Conservation (phyloP, 2,329 filamentous ascomycete genomes). For the Diaporthe eres region DNA sequence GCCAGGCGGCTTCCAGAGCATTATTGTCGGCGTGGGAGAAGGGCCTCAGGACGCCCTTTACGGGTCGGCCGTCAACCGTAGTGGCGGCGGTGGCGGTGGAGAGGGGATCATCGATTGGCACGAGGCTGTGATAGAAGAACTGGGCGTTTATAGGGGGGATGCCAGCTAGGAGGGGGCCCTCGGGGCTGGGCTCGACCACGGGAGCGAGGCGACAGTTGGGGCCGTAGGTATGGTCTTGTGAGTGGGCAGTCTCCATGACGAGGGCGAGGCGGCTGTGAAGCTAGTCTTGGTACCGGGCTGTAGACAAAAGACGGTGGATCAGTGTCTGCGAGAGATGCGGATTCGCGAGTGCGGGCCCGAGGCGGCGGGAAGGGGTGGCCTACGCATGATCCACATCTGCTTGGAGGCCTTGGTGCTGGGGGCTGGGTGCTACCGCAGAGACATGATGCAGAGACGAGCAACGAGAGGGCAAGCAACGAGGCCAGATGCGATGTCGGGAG, state of each 20-base stretch:
- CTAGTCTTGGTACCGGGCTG: not conserved
- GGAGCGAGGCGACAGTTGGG: constrained; percentile 70
- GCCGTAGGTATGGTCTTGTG: constrained; percentile 68
- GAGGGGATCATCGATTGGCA: constrained; percentile 91
- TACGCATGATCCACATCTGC: constrained; percentile 12
- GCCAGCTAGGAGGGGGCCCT: constrained; percentile 55
- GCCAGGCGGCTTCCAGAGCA: constrained; percentile 84
- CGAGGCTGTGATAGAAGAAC: constrained; percentile 87
- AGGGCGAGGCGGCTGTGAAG: not conserved
- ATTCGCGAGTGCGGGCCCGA: not conserved
- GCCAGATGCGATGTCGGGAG: not conserved
- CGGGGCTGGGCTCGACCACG: constrained; percentile 55
- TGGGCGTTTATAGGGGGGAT: constrained; percentile 76
- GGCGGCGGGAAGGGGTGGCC: not conserved
- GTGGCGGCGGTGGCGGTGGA: constrained; percentile 69
- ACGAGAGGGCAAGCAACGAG: too few relatives aligned
- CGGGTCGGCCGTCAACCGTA: constrained; percentile 64
- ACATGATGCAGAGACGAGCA: not conserved
- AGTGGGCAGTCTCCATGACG: constrained; percentile 20
- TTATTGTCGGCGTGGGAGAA: constrained; percentile 86
- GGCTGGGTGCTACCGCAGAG: not conserved
- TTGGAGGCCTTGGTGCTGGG: not conserved
- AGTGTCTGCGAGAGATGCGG: not conserved
- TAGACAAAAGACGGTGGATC: not conserved
- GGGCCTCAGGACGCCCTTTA: constrained; percentile 77